These are phyloP conservation scores for Oxyria digyna DNA, from an alignment of 148 eudicot genomes.

Conservation along the genomic window DNA sequence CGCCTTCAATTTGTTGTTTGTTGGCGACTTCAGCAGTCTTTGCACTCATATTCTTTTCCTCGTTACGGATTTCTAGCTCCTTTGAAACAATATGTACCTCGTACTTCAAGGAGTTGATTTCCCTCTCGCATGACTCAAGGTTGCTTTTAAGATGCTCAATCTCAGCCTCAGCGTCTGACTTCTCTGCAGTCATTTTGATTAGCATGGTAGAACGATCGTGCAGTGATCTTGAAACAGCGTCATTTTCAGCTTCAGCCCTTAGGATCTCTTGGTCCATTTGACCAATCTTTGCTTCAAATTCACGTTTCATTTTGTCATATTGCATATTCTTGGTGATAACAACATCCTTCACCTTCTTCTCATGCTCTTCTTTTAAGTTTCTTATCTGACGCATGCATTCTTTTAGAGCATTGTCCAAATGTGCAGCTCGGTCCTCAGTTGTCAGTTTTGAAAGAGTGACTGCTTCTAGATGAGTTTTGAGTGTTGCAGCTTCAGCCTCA, in stretches of 20 bases:
- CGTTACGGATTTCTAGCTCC: conserved; percentile 88
- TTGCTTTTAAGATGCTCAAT: conserved; percentile 64
- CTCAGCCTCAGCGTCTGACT: conserved; percentile 76
- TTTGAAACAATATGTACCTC: conserved; percentile 73
- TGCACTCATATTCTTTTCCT: conserved; percentile 91
- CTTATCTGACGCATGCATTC: conserved; percentile 97
- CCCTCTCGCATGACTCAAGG: conserved; percentile 75
- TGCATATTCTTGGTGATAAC: conserved; percentile 49
- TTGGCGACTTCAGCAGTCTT: conserved; percentile 86
- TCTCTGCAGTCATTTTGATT: conserved; percentile 69
- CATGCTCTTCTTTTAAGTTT: conserved; percentile 85
- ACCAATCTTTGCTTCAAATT: conserved; percentile 53
- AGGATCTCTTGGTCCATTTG: conserved; percentile 64
- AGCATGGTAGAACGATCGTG: conserved; percentile 92
- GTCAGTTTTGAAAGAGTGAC: conserved; percentile 82
- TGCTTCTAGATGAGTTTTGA: conserved; percentile 82
- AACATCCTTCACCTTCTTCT: conserved; percentile 61
- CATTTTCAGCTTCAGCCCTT: conserved; percentile 69
- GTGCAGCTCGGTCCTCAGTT: conserved; percentile 82
- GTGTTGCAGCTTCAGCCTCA: conserved; percentile 78
- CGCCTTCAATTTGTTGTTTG: conserved; percentile 86
- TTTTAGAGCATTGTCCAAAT: conserved; percentile 89
- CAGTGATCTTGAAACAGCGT: conserved; percentile 78
- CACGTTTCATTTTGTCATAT: conserved; percentile 65
- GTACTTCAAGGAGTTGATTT: conserved; percentile 82